Evolutionary conservation across 1,284 basidiomycete genomes (phyloP).

Genomic region (Ustilago shanxiensis): DNA sequence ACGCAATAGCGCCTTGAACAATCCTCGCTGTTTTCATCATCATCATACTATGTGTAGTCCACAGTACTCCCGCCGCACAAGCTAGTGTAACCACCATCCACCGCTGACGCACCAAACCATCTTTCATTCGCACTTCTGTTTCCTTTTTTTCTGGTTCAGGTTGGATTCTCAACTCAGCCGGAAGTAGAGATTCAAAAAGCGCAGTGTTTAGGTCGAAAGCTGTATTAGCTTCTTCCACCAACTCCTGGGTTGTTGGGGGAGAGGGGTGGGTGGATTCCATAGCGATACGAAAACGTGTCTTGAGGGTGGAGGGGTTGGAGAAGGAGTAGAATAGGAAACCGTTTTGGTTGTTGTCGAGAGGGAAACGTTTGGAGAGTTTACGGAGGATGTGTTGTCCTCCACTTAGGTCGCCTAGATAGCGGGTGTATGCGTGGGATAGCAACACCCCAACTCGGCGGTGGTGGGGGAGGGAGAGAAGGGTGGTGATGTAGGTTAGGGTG

Average conservation of each 20-base stretch:
- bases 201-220: constrained; percentile 80
- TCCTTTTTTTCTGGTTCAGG: too few relatives aligned
- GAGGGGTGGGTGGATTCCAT: constrained; percentile 74
- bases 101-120: too few relatives aligned
- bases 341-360: constrained; percentile 17
- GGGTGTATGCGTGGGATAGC: constrained; percentile 62
- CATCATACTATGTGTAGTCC: not conserved
- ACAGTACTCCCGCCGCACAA: not conserved
- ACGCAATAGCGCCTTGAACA: not conserved
- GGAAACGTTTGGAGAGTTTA: constrained; percentile 74
- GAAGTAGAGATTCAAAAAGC: constrained; percentile 73
- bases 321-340: constrained; percentile 82
- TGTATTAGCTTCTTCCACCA: constrained; percentile 77
- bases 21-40: not conserved
- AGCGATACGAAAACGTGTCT: constrained; percentile 81
- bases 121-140: too few relatives aligned
- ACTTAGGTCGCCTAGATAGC: constrained; percentile 86
- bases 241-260: constrained; percentile 68
- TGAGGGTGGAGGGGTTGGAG: constrained; percentile 74
- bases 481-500: constrained; percentile 35
- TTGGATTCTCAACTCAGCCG: constrained; percentile 6
- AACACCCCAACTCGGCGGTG: not conserved
- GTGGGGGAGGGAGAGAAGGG: constrained; percentile 5
- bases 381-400: constrained; percentile 81
- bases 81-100: not conserved